Base-by-base conservation (phyloP, 75 land plant species). In the Adiantum capillusveneris region DNA sequence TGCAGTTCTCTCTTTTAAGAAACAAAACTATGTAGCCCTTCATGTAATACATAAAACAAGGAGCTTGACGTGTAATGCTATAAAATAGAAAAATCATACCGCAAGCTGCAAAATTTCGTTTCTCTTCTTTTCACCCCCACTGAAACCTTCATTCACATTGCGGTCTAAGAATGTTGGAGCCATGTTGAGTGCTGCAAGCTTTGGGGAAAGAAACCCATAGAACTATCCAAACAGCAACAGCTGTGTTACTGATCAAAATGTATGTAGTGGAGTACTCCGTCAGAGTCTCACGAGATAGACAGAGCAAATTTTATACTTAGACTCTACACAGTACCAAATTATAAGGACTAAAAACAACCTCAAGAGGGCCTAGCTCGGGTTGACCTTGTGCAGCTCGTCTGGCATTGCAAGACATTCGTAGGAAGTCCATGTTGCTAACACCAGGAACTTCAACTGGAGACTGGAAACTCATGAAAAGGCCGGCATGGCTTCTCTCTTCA, bases 111-210 rank as follows among this genome's bases (percentile, higher is more conserved):
- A 45, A 53, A 94, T 94, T 58, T 94, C 98, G 62, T 90, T 94
- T 5, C 98, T 81, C 72, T 94, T 94, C 76, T 81, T 89, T 63
- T 94, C 96, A 39, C 98, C 98, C 44, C 98, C 98, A 79, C 98
- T 94, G 58, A 90, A 93, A 41, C 98, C 98, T 75, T 86, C 96
- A 60, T 94, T 94, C 37, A 94, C 98, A 76, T 94, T 86, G 76
- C 98, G 76, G 53, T 90, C 73, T 51, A 94, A 60, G 57, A 94
- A 94, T 27, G 63, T 81, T 42, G 81, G 69, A 62, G 83, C 70
- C 98, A 94, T 94, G 42, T 90, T 94, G 61, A 94, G 73, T 28
- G 81, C 76, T 29, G 70, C 68, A 22, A 94, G 77, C 64, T 94
- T 94, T 20, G 83, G 79, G 12, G 57, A 50, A 20, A 94, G 27